Evolutionary conservation across 176 grass and related monocot species (phyloP), one percentile per base, ranked within the genome.

Genomic region (Guadua angustifolia): DNA sequence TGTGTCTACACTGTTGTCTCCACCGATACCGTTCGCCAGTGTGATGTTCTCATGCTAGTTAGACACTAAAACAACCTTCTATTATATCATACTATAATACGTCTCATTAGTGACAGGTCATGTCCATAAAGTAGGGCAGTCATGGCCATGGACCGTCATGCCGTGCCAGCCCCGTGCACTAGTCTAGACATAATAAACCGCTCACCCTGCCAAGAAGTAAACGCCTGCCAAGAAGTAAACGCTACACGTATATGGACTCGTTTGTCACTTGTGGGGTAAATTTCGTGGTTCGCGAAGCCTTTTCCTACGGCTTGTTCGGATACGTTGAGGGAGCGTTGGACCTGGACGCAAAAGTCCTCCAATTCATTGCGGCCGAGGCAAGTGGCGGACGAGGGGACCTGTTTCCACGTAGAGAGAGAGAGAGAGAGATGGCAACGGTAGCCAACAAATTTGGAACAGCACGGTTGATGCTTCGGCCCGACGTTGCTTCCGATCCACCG

Each of bases 371-470:
- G 11, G 14, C 36, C 10, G 35, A 36, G 35, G 35, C 2, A 36
- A 36, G 35, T 4, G 35, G 35, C 2, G 35, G 26, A 43, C 38
- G 0, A n/a, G 25, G 21, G 58, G 14, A 25, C 32, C 52, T n/a
- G 71, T 50, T 40, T 65, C 74, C 74, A 85, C 25, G 73, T 77
- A 84, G 5, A 29, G 22, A 71, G 0, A n/a, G 49, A 38, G 32
- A 35, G 26, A 65, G 7, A 36, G 17, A 52, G 7, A 16, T 5
- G 29, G 29, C 43, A 3, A 42, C 53, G 42, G 5, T 12, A 5
- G 44, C 25, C 69, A 33, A 56, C 55, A 60, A 60, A 45, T 22
- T 10, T 5, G 15, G 53, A 71, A 71, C 51, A 24, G 51, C 74
- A 13, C 24, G 9, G 26, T 42, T 5, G 59, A 79, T 36, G 35